phyloP scores from a whole-genome alignment of 371 early-diverging fungal species.

The Apophysomyces sp. region DNA sequence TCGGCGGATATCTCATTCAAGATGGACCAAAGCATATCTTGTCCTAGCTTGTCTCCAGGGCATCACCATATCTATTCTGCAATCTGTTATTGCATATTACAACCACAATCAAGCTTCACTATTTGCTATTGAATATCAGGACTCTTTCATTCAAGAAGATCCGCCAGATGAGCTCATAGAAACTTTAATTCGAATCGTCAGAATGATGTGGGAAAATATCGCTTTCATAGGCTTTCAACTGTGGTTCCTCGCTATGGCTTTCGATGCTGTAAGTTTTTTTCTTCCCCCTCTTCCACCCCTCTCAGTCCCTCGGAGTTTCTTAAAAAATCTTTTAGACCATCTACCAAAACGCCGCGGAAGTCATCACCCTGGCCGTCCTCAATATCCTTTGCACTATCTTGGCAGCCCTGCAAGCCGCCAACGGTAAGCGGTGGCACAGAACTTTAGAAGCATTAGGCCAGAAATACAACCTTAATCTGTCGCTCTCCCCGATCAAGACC shows the following conservation, averaged over 20 bases:
- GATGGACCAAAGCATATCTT: conserved; percentile 38
- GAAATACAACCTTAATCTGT: conserved; percentile 5
- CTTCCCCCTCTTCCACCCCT: not conserved
- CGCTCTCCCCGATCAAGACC: conserved; percentile 20
- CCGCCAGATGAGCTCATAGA: not conserved
- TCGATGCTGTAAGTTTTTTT: conserved; percentile 42
- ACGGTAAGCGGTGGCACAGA: conserved; percentile 32
- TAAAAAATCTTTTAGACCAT: conserved; percentile 22
- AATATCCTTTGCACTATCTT: conserved; percentile 38
- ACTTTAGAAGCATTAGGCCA: conserved; percentile 11
- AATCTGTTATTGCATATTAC: conserved; percentile 36
- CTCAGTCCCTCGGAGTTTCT: not conserved
- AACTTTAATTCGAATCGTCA: conserved; percentile 28
- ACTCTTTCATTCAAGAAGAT: too few species aligned
- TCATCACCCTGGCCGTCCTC: conserved; percentile 34
- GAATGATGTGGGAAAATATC: conserved; percentile 50
- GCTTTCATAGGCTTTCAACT: conserved; percentile 44
- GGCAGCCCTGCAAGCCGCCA: conserved; percentile 39
- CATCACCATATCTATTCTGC: conserved; percentile 31
- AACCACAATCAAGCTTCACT: conserved; percentile 24
- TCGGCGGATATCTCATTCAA: conserved; percentile 34
- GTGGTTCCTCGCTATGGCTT: conserved; percentile 48
- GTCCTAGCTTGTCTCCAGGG: conserved; percentile 38
- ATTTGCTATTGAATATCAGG: too few species aligned
- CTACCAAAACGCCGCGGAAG: conserved; percentile 43